Base-by-base conservation (phyloP, 495 filamentous ascomycete genomes). In the Patellaria atrata region DNA sequence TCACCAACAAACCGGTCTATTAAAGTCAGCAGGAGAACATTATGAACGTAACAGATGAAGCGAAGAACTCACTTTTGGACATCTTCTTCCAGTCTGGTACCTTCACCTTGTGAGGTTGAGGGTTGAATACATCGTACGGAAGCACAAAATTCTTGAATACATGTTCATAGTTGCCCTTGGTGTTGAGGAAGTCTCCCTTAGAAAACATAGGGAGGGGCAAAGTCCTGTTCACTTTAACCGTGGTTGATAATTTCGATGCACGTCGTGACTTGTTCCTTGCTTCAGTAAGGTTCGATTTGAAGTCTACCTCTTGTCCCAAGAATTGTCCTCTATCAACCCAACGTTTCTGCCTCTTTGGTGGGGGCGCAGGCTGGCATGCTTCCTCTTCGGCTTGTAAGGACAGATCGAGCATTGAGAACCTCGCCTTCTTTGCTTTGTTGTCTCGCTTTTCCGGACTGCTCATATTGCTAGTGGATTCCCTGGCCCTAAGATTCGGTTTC, bases 1-100 rank as follows among this genome's bases (percentile, higher is more conserved):
- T 94, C 82, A 17, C 89, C 89, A 37, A 94, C 73, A 46, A 96
- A 93, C 16, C 85, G 79, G 59, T 93, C 84, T 93, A 45, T 15
- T 2, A 13, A 3, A 36, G 8, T 29, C 40, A 39, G 37, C 32
- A 10, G 1, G 18, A 6, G 22, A 21, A 15, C 15, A 33, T 15
- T 8, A 30, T 30, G 3, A 20, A 1, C 22, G 9, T 22, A 9
- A 14, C 5, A 15, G 34, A 33, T 33, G 5, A 5, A 6, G 30
- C 2, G 27, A 1, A 13, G 1, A 18, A 62, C 70, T 53, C 66
- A 93, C 85, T 97, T 50, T 79, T 87, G 36, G 83, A 83, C 23
- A 82, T 77, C 53, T 82, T 89, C 30, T 72, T 72, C 79, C 85
- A 97, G 38, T 87, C 79, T 43, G 87, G 71, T 0, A 85, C 84